A percentile compares a stretch with the other conserved stretches of the same genome.
Conservation (phyloP, 2,329 filamentous ascomycete genomes). For the Penicillium palitans region DNA sequence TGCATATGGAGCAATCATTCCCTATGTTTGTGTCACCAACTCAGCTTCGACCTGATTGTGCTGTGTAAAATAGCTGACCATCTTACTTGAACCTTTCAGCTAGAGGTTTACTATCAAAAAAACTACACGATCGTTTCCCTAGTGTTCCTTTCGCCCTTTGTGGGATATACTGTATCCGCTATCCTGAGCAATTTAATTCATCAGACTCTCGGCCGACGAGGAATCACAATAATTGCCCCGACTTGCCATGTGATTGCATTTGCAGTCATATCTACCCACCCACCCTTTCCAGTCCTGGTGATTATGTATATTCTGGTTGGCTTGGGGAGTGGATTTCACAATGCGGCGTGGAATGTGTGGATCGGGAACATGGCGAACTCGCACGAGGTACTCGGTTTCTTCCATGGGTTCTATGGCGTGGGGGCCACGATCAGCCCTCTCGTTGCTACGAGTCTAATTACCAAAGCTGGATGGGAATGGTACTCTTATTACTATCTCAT, state of each 20-base stretch:
- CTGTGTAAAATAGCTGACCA: background rate
- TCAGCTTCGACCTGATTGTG: background rate
- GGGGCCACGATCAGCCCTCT: slow-evolving; percentile 54
- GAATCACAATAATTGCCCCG: slow-evolving; percentile 64
- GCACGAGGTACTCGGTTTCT: slow-evolving; percentile 70
- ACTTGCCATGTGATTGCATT: slow-evolving; percentile 35
- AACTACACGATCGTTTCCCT: slow-evolving; percentile 46
- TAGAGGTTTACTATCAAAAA: slow-evolving; percentile 49
- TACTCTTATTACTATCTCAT: slow-evolving; percentile 21
- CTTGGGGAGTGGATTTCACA: slow-evolving; percentile 40
- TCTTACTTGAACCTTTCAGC: slow-evolving; percentile 25
- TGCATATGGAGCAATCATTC: slow-evolving; percentile 23
- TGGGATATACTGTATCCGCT: slow-evolving; percentile 51
- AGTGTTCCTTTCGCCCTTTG: slow-evolving; percentile 52
- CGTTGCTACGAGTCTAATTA: slow-evolving; percentile 70
- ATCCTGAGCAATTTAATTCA: slow-evolving; percentile 49
- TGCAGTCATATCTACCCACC: slow-evolving; percentile 31
- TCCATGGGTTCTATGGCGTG: slow-evolving; percentile 71
- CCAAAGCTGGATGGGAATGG: slow-evolving; percentile 46
- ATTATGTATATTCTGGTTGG: slow-evolving; percentile 38
- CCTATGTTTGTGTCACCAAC: slow-evolving; percentile 17
- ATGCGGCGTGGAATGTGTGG: slow-evolving; percentile 60
- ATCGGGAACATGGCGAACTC: slow-evolving; percentile 70
- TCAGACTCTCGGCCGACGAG: slow-evolving; percentile 61
- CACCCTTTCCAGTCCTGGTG: slow-evolving; percentile 40